Evolutionary conservation across 306 rosid genomes (phyloP).

Genomic region (Phaseolus lunatus): DNA sequence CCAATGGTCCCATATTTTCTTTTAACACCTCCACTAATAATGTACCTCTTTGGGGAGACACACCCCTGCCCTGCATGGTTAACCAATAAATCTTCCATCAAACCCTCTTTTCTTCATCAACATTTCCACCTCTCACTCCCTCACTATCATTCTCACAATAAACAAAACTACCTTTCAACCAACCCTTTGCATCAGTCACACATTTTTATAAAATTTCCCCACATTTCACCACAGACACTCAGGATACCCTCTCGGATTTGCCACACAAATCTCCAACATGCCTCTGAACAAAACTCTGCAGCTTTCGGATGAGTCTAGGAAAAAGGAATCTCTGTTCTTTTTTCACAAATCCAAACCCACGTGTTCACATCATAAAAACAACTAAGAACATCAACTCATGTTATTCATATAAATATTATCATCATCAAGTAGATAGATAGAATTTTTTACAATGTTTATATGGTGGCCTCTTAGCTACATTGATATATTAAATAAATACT

Average conservation of each 20-base stretch:
- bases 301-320: background rate
- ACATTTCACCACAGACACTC: constrained; percentile 48
- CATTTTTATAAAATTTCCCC: constrained; percentile 28
- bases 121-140: constrained; percentile 50
- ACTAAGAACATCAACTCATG: too few species aligned
- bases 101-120: constrained; percentile 32
- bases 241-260: constrained; percentile 50
- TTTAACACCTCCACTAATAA: constrained; percentile 39
- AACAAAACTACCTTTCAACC: constrained; percentile 5
- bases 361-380: background rate
- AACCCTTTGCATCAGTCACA: background rate
- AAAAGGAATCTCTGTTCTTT: constrained; percentile 29
- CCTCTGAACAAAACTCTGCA: constrained; percentile 32
- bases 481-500: too few species aligned
- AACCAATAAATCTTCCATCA: constrained; percentile 12
- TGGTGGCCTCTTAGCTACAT: too few species aligned
- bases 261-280: constrained; percentile 57
- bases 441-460: too few species aligned
- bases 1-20: constrained; percentile 21
- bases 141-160: constrained; percentile 10
- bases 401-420: too few species aligned
- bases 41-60: constrained; percentile 40
- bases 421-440: too few species aligned
- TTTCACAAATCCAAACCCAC: background rate
- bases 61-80: constrained; percentile 1